Evolutionary conservation across 2,329 filamentous ascomycete species (phyloP), one percentile per base, ranked within the genome.

Genomic region (Fusarium sp.): DNA sequence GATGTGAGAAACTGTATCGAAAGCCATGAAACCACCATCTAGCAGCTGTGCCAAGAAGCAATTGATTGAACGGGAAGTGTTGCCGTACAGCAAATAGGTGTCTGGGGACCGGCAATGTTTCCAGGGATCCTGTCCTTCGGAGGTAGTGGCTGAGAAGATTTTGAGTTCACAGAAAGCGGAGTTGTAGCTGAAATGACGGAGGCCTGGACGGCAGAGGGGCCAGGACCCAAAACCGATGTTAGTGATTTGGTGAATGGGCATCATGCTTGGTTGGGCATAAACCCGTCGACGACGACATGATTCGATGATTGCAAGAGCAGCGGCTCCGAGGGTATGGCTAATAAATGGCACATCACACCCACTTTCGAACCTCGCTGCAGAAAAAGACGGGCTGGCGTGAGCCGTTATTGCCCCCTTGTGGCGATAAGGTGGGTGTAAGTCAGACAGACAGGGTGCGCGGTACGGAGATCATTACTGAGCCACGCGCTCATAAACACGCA

Each of bases 101-200:
- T 62, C 62, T 46, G 38, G 32, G 38, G 37, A 52, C 57, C 69
- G 44, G 44, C 60, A 60, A 71, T 50, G 37, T 40, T 44, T 64
- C 46, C 62, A 67, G 57, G 71, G 67, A 62, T 73, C 68, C 40
- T 69, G 46, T 70, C 46, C 37, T 56, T 74, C 50, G 62, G 25
- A 66, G 35, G 50, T 44, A 71, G 71, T 73, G 67, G 71, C 62
- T 73, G 67, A 57, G 56, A 64, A 72, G 42, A 60, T 71, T 73
- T 73, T 73, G 71, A 74, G 71, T 73, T 73, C 32, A 49, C 56
- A 44, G 63, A 54, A 74, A 74, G 71, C 67, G 71, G 71, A 74
- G 71, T 50, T 46, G 67, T 32, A 74, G 71, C 71, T 73, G 71
- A 74, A 73, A 74, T 73, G 71, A 73, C 67, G 71, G 67, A 72